Evolutionary conservation across 1,284 basidiomycete genomes (phyloP).

Genomic region (Neolentinus lepideus): DNA sequence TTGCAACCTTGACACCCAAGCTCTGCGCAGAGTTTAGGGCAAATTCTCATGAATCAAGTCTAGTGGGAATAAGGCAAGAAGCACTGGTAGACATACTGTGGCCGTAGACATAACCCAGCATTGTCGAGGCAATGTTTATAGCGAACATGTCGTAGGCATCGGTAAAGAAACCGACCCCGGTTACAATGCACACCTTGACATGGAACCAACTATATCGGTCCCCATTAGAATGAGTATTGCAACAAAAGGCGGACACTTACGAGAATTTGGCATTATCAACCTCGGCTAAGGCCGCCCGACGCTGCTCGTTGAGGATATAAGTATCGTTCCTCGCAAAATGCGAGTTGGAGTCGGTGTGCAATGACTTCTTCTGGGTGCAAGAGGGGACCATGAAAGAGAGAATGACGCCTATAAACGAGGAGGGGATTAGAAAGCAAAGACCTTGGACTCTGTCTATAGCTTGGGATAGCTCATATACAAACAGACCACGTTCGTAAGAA

Average conservation of each 20-base stretch:
- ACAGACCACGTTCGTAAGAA: no score
- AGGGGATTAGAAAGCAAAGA: no score
- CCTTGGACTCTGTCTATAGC: no score
- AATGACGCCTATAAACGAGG: no score
- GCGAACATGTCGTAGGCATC: conserved; percentile 58
- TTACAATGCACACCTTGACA: conserved; percentile 66
- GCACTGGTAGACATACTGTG: no score
- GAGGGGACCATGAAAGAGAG: no score
- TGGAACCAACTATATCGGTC: conserved; percentile 39
- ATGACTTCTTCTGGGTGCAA: neutral
- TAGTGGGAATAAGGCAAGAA: no score
- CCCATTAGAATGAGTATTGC: neutral
- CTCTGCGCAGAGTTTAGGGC: conserved; percentile 45
- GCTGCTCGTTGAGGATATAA: conserved; percentile 18
- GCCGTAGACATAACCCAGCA: conserved; percentile 52
- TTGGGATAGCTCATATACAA: no score
- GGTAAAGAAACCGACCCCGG: conserved; percentile 81
- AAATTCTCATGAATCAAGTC: no score
- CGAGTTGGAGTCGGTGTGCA: neutral
- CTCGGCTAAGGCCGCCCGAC: conserved; percentile 42
- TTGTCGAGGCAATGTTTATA: conserved; percentile 49
- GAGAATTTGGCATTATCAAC: conserved; percentile 48
- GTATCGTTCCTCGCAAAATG: neutral
- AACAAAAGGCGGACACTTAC: conserved; percentile 17
- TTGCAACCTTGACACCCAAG: conserved; percentile 60